Base-by-base conservation (phyloP, 768 basidiomycete species). In the Lactarius pseudohatsudake region DNA sequence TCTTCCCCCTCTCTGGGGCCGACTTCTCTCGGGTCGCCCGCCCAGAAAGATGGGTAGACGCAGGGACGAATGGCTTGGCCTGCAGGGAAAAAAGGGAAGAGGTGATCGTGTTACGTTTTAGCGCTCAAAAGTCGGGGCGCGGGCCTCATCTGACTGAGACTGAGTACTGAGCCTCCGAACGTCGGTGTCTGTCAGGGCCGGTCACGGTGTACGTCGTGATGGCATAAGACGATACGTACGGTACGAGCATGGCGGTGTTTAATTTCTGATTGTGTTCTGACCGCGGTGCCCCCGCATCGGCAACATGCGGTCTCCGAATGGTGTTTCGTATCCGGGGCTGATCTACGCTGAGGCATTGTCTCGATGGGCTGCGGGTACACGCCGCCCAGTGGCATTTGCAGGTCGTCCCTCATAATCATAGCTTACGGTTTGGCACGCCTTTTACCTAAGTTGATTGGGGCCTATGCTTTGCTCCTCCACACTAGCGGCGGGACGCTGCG, bases 281-380 rank as follows among this genome's bases (percentile, higher is more conserved):
- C 50, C 50, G 50, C 50, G 50, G 50, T 53, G 50, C 50, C 50
- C 50, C 50, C 50, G 50, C 50, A 53, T 53, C 50, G 50, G 50
- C 50, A 53, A 53, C 50, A 53, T 53, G 50, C 50, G 50, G 26
- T 53, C 22, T 26, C 50, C 50, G 50, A 53, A 26, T 53, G 50
- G 50, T 28, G 50, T 53, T 28, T 53, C 50, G 50, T 28, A 53
- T 53, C 50, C 13, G 50, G 50, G 50, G 50, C 50, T 53, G 50
- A 53, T 53, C 50, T 26, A 53, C 50, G 50, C 50, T 26, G 50
- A 53, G 50, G 22, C 50, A 28, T 53, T 53, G 50, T 53, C 50
- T 26, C 50, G 50, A 53, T 53, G 50, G 22, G 50, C 26, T 53
- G 50, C 50, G 50, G 50, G 50, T 53, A 53, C 50, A 53, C 50